Percentiles rank a stretch among this genome's conserved stretches.
These are phyloP conservation scores for Schwanniomyces etchellsii DNA, from an alignment of 1,139 yeast species.

Conservation along the genomic window DNA sequence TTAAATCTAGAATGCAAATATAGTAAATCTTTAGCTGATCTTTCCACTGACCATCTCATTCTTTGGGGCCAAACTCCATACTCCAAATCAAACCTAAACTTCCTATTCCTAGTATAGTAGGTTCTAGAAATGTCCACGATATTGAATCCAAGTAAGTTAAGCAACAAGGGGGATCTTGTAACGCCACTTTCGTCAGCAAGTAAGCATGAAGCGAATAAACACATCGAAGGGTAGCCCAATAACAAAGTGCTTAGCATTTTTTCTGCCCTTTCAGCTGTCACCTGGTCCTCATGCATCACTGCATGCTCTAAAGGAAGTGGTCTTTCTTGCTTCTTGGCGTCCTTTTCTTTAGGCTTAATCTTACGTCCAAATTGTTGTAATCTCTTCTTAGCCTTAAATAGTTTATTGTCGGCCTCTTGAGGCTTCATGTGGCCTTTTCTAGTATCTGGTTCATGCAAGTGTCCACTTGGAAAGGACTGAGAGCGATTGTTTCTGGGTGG, in stretches of 20 bases:
- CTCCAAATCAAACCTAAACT: slow-evolving; percentile 66
- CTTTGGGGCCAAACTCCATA: slow-evolving; percentile 84
- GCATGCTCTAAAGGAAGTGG: slow-evolving; percentile 12
- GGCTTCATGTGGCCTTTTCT: neutral
- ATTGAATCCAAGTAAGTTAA: slow-evolving; percentile 65
- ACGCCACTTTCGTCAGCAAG: slow-evolving; percentile 73
- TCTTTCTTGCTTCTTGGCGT: neutral
- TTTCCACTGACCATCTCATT: slow-evolving; percentile 74
- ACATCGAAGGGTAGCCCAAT: slow-evolving; percentile 76
- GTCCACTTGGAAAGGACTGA: too few relatives aligned
- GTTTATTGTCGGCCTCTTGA: neutral
- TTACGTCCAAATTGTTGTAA: neutral
- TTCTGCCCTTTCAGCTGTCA: slow-evolving; percentile 51
- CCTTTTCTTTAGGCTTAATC: slow-evolving; percentile 1
- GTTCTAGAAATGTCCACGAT: slow-evolving; percentile 49
- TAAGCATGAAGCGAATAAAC: slow-evolving; percentile 70
- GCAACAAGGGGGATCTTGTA: slow-evolving; percentile 73
- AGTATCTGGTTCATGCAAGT: too few relatives aligned
- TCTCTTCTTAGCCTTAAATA: neutral
- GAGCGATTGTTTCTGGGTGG: too few relatives aligned
- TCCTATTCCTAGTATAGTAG: slow-evolving; percentile 42
- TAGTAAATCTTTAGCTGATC: slow-evolving; percentile 65
- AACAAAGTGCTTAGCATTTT: slow-evolving; percentile 57
- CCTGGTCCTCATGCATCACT: slow-evolving; percentile 17
- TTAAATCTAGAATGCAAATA: slow-evolving; percentile 65